Conservation (phyloP, 139 green algal species). For the Tetraselmis striata region DNA sequence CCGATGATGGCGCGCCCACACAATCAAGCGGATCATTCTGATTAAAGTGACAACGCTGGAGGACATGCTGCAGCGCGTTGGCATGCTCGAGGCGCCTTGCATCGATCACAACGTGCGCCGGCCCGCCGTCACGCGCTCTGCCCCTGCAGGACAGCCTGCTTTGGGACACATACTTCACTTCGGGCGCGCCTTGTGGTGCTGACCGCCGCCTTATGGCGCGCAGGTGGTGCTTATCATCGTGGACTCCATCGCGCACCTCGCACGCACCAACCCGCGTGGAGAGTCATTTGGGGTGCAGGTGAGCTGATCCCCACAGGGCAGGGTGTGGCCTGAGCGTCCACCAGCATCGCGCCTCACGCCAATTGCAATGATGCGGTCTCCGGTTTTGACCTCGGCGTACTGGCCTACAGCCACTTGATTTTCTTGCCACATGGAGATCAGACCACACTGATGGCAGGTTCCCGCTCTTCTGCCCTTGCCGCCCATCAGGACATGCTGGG, state of each 20-base stretch:
- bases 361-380: no score
- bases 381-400: no score
- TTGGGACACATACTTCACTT: not conserved
- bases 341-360: no score
- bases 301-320: no score
- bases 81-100: not conserved
- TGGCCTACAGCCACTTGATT: no score
- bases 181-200: not conserved
- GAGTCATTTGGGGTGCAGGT: not conserved
- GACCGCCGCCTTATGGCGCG: not conserved
- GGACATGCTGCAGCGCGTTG: not conserved
- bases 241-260: not conserved
- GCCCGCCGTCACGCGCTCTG: not conserved
- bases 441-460: no score
- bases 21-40: not conserved
- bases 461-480: no score
- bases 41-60: not conserved
- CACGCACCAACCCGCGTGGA: not conserved
- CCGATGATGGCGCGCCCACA: no score
- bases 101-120: not conserved
- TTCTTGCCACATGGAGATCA: no score
- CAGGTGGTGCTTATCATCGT: not conserved
- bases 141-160: not conserved
- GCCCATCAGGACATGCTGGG: not conserved
- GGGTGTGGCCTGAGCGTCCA: no score